These are phyloP conservation scores for Carex littledalei DNA, from an alignment of 176 grass and related monocot genomes.

Conservation along the genomic window DNA sequence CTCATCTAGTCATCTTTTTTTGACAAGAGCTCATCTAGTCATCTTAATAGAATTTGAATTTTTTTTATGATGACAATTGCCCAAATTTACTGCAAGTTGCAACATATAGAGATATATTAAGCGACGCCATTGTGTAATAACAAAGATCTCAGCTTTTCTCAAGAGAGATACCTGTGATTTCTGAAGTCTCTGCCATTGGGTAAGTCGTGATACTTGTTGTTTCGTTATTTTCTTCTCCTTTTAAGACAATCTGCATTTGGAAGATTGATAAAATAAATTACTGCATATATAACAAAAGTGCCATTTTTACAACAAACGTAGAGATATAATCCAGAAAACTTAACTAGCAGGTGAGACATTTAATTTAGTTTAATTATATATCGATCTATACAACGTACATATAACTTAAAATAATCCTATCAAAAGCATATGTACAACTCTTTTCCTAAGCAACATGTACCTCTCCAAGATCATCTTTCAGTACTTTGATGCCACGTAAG, in stretches of 20 bases:
- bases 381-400: neutral
- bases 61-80: neutral
- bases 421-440: neutral
- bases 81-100: neutral
- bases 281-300: neutral
- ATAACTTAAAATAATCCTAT: neutral
- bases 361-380: neutral
- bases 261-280: conserved; percentile 12
- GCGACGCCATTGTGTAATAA: too few species aligned
- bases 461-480: conserved; percentile 70
- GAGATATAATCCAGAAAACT: neutral
- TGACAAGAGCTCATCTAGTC: neutral
- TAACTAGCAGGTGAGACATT: neutral
- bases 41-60: neutral
- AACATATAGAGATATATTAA: neutral
- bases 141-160: neutral
- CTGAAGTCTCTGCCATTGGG: conserved; percentile 42
- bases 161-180: conserved; percentile 53
- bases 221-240: conserved; percentile 42
- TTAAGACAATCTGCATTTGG: conserved; percentile 48
- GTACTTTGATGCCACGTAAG: conserved; percentile 55
- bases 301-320: neutral
- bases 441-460: conserved; percentile 34
- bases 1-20: neutral
- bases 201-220: conserved; percentile 42